Conservation (phyloP, 352 stramenopile genomes). For the Pythium vanterpoolii region DNA sequence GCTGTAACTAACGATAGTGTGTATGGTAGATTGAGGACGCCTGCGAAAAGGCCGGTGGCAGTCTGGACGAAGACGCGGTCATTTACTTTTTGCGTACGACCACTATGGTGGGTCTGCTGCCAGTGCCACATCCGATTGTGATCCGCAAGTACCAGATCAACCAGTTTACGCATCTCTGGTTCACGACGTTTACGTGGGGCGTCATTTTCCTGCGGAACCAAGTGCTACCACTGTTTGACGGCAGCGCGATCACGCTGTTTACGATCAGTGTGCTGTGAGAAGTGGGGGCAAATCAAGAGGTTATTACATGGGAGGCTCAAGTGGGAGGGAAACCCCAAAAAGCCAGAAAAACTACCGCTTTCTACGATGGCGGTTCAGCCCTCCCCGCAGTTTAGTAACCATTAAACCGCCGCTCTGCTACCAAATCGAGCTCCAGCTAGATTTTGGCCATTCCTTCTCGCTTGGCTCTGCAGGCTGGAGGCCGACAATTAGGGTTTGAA, state of each 20-base stretch:
- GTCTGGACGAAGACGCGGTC: slow-evolving; percentile 95
- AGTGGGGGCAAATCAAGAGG: background rate
- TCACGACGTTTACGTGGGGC: slow-evolving; percentile 98
- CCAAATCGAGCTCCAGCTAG: no score
- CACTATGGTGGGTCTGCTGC: slow-evolving; percentile 98
- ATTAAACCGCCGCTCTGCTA: no score
- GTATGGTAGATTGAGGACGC: slow-evolving; percentile 55
- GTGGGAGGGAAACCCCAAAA: no score
- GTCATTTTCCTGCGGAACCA: slow-evolving; percentile 99
- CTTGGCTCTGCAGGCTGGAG: no score
- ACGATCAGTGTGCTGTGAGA: slow-evolving; percentile 88
- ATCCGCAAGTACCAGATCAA: slow-evolving; percentile 99
- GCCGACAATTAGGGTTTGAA: no score
- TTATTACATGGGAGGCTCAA: background rate
- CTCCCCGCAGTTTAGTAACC: no score
- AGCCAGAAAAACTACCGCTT: no score
- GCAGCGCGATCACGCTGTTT: slow-evolving; percentile 95
- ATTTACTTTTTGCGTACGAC: slow-evolving; percentile 96
- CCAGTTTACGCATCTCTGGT: slow-evolving; percentile 98
- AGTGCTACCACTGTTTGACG: slow-evolving; percentile 95
- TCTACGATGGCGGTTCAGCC: no score
- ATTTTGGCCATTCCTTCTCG: no score
- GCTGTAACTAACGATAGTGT: background rate
- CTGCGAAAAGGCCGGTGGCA: slow-evolving; percentile 74
- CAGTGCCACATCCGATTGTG: slow-evolving; percentile 97